Evolutionary conservation across 2,329 filamentous ascomycete species (phyloP).

Genomic region (Dactylellina drechsleri): DNA sequence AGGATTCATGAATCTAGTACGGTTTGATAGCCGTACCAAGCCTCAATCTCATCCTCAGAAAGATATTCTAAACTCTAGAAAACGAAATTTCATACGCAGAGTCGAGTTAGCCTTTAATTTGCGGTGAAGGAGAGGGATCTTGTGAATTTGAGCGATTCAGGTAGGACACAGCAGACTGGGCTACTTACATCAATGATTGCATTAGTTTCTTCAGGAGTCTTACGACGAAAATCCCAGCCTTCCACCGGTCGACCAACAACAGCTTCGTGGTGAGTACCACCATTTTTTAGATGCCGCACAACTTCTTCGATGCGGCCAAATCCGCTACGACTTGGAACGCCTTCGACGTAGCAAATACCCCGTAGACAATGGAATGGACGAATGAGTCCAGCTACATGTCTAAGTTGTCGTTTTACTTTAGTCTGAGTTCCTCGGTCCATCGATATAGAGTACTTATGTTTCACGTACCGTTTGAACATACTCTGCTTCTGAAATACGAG

Average conservation of each 20-base stretch:
- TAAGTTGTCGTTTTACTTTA: not conserved
- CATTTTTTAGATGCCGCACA: conserved; percentile 11
- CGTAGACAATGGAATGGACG: conserved; percentile 12
- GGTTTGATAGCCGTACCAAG: no score
- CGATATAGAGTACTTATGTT: no score
- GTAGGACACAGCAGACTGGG: not conserved
- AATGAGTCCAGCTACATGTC: not conserved
- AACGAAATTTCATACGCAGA: no score
- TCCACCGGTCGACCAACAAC: conserved; percentile 4
- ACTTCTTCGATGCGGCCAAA: conserved; percentile 16
- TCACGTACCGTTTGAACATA: no score
- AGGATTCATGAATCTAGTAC: no score
- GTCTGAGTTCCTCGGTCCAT: not conserved
- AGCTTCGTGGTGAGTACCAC: not conserved
- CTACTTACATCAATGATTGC: not conserved
- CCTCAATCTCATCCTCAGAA: no score
- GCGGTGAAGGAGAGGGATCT: no score
- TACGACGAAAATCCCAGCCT: conserved; percentile 15
- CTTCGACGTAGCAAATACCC: not conserved
- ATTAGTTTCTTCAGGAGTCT: not conserved
- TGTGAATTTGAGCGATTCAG: no score
- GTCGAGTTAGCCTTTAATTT: no score
- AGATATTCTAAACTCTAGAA: no score
- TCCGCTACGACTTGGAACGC: not conserved
- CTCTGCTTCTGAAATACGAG: no score